phyloP scores from a whole-genome alignment of 352 stramenopile species.

The Phytophthora europaea region DNA sequence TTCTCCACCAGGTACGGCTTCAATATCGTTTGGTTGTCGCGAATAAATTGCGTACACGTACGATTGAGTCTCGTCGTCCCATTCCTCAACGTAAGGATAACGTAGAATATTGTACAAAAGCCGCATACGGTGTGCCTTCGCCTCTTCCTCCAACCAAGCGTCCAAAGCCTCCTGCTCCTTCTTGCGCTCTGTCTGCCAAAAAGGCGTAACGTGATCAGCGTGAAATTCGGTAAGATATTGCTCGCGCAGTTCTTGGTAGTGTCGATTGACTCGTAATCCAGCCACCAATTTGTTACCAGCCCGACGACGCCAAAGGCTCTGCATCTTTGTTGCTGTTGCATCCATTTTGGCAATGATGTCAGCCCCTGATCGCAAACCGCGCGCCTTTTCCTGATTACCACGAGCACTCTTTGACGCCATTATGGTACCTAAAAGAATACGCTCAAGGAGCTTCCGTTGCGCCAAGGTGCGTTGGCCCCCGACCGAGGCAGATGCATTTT shows the following conservation, averaged over 20 bases:
- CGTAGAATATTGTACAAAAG: conserved; percentile 51
- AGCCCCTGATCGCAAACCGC: conserved; percentile 38
- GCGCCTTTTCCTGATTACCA: conserved; percentile 39
- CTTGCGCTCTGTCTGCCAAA: conserved; percentile 75
- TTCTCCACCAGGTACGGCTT: conserved; percentile 6
- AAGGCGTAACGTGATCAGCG: conserved; percentile 62
- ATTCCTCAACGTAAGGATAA: conserved; percentile 71
- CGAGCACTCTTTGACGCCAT: conserved; percentile 20
- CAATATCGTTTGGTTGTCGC: not conserved
- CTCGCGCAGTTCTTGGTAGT: conserved; percentile 43
- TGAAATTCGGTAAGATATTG: conserved; percentile 71
- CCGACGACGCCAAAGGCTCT: conserved; percentile 66
- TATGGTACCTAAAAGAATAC: conserved; percentile 29
- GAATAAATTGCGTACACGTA: conserved; percentile 56
- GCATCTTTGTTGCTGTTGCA: conserved; percentile 43
- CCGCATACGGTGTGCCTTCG: conserved; percentile 42
- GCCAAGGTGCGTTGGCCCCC: not conserved
- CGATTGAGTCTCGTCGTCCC: conserved; percentile 53
- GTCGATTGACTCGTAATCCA: conserved; percentile 43
- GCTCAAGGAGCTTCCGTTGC: conserved; percentile 16
- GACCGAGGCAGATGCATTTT: conserved; percentile 1
- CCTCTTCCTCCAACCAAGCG: conserved; percentile 49
- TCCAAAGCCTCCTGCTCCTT: conserved; percentile 65
- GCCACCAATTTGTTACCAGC: conserved; percentile 53
- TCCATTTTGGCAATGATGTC: conserved; percentile 53